phyloP scores from a whole-genome alignment of 345 rosid genomes.

The Gossypium thurberi region DNA sequence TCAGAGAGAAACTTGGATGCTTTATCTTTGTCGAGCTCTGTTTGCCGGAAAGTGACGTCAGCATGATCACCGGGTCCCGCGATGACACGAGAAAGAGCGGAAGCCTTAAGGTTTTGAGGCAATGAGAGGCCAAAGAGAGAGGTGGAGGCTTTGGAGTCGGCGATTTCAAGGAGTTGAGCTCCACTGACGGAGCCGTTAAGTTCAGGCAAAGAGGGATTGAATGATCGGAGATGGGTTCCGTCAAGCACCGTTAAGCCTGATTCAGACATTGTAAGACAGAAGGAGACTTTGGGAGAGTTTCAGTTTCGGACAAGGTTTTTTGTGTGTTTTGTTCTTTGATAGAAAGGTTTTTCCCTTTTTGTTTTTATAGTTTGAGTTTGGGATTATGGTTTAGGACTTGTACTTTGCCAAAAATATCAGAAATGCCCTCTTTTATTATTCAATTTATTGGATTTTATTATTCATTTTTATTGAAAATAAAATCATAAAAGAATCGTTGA shows the following conservation, averaged over 20 bases:
- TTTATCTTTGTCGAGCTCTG: slow-evolving; percentile 28
- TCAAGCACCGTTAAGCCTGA: slow-evolving; percentile 55
- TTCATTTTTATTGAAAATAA: neutral
- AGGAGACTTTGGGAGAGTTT: neutral
- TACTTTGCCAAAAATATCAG: neutral
- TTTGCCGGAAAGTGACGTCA: slow-evolving; percentile 31
- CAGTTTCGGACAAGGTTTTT: slow-evolving; percentile 4
- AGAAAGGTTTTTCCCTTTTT: neutral
- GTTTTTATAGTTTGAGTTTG: neutral
- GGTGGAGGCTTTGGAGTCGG: slow-evolving; percentile 43
- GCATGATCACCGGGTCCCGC: slow-evolving; percentile 13
- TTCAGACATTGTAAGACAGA: slow-evolving; percentile 42
- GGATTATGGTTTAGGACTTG: neutral
- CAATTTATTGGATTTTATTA: neutral
- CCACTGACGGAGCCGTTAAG: slow-evolving; percentile 33
- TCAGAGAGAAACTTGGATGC: slow-evolving; percentile 35
- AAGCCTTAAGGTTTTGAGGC: slow-evolving; percentile 45
- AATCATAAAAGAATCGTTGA: too few species aligned
- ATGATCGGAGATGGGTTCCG: slow-evolving; percentile 56
- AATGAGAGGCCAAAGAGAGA: slow-evolving; percentile 54
- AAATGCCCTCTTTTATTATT: neutral
- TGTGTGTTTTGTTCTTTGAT: neutral
- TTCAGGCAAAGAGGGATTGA: slow-evolving; percentile 35
- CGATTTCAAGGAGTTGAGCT: slow-evolving; percentile 56
- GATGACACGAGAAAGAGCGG: slow-evolving; percentile 43